Evolutionary conservation across 2,329 filamentous ascomycete genomes (phyloP).

Genomic region (Lasiodiplodia sp.): DNA sequence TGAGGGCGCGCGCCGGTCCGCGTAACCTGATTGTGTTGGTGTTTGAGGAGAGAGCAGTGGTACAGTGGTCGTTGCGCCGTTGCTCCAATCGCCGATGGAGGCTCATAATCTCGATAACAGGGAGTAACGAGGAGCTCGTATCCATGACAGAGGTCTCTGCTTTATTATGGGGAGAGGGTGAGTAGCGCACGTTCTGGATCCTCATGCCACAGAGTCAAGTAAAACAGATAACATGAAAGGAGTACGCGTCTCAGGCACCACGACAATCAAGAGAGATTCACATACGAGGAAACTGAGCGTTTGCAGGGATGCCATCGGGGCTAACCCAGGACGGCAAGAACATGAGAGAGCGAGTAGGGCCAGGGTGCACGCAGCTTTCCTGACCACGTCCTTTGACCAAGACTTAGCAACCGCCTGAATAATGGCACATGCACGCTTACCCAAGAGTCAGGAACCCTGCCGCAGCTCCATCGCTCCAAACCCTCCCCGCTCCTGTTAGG

Average conservation of each 20-base stretch:
- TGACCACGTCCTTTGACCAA: neutral
- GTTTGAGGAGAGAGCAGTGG: neutral
- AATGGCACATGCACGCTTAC: neutral
- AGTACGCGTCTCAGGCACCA: neutral
- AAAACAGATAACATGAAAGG: neutral
- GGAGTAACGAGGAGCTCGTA: conserved; percentile 2
- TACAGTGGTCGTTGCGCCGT: neutral
- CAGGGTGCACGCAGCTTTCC: neutral
- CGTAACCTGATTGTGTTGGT: neutral
- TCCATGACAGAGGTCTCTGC: neutral
- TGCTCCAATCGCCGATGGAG: neutral
- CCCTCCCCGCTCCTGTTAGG: neutral
- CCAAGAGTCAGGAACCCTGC: conserved; percentile 18
- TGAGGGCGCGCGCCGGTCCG: conserved; percentile 1
- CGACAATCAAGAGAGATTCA: neutral
- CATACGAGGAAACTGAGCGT: neutral
- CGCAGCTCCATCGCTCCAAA: conserved; percentile 13
- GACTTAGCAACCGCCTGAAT: neutral
- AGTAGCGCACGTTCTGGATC: neutral
- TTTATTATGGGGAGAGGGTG: conserved; percentile 1
- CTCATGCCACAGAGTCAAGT: conserved; percentile 6
- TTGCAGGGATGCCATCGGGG: neutral
- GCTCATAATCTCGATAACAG: neutral
- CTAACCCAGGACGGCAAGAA: neutral
- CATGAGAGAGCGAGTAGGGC: neutral